A percentile compares a stretch with the other conserved stretches of the same genome.
Conservation (phyloP, 768 basidiomycete species). For the Leucogyrophana mollusca region DNA sequence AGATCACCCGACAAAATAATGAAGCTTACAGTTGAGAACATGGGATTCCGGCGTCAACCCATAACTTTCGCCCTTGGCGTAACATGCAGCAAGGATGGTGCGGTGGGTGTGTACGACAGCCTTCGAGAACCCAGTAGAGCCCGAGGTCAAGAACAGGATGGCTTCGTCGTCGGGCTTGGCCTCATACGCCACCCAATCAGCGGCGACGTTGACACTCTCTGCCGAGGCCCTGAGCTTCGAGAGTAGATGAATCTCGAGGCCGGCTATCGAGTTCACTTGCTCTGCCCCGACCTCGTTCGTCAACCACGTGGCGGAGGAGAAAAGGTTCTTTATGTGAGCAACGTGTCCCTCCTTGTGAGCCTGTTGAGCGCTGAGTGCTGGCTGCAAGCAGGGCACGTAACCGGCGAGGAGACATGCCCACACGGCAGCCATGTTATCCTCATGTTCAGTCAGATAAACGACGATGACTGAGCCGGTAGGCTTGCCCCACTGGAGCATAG, state of each 20-base stretch:
- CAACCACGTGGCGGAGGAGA: constrained; percentile 30
- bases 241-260: constrained; percentile 23
- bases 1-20: not conserved
- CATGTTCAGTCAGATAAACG: constrained; percentile 29
- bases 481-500: constrained; percentile 16
- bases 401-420: constrained; percentile 31
- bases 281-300: constrained; percentile 26
- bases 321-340: constrained; percentile 26
- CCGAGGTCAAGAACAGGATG: constrained; percentile 38
- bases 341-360: constrained; percentile 28
- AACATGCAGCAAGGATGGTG: constrained; percentile 31
- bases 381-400: constrained; percentile 29
- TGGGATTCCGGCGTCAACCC: constrained; percentile 26
- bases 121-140: constrained; percentile 45
- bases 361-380: constrained; percentile 31
- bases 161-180: constrained; percentile 28
- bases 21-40: constrained; percentile 34
- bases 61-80: constrained; percentile 31
- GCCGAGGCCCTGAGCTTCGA: constrained; percentile 19
- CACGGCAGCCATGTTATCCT: constrained; percentile 31
- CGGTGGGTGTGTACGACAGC: constrained; percentile 39
- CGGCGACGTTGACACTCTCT: not conserved
- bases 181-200: constrained; percentile 16
- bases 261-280: constrained; percentile 21
- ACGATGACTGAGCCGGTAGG: constrained; percentile 13